Evolutionary conservation across 73 alveolate species (phyloP).

Genomic region (Paramecium pentaurelia): DNA sequence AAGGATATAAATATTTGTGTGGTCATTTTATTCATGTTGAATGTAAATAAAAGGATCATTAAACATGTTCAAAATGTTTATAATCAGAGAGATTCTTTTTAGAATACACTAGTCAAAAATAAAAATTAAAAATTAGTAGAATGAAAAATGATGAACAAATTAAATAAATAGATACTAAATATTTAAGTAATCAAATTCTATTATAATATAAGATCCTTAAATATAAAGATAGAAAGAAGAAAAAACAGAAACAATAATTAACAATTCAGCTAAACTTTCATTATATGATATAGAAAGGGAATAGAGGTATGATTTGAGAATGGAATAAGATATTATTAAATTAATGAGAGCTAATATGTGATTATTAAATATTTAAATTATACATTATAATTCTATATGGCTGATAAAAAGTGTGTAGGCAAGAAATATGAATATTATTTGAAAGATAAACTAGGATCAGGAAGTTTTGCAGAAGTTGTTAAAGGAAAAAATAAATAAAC

Average conservation of each 20-base stretch:
- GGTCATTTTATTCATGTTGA: constrained; percentile 13
- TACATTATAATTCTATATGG: background rate
- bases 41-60: background rate
- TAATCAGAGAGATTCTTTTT: background rate
- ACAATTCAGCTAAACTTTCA: background rate
- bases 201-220: background rate
- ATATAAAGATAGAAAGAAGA: background rate
- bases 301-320: background rate
- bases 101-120: background rate
- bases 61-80: background rate
- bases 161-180: background rate
- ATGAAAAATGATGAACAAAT: background rate
- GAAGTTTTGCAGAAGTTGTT: constrained; percentile 49
- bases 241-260: background rate
- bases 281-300: background rate
- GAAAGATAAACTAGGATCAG: constrained; percentile 26
- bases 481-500: constrained; percentile 45
- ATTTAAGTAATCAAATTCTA: background rate
- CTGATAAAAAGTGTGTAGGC: background rate
- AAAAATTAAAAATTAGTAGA: background rate
- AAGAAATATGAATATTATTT: background rate
- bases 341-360: background rate
- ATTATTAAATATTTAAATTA: background rate
- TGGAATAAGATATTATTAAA: background rate
- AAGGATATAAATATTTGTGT: background rate